phyloP scores from a whole-genome alignment of 2,329 filamentous ascomycete genomes.

The Aspergillus ibericus region DNA sequence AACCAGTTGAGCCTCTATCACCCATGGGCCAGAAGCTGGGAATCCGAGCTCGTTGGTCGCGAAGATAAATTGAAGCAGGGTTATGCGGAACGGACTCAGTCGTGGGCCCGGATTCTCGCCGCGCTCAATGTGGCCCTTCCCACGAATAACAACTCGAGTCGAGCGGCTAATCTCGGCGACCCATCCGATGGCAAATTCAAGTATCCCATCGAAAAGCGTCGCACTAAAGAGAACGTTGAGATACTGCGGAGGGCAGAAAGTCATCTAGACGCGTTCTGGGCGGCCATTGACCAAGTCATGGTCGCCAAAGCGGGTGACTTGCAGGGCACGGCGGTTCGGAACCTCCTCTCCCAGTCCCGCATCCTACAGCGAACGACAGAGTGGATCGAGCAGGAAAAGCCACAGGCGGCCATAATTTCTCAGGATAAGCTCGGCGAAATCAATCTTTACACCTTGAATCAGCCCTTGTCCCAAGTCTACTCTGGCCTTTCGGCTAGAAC shows the following conservation, averaged over 20 bases:
- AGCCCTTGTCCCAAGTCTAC: not conserved
- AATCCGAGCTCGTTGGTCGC: conserved; percentile 26
- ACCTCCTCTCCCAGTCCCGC: conserved; percentile 38
- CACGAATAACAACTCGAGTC: not conserved
- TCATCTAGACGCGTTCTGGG: too few species aligned
- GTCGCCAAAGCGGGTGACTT: too few species aligned
- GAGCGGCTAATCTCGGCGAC: conserved; percentile 15
- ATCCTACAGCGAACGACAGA: conserved; percentile 50
- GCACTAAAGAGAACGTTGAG: conserved; percentile 40
- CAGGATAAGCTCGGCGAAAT: not conserved
- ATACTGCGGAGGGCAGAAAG: conserved; percentile 25
- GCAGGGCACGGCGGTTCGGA: not conserved
- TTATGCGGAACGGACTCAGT: not conserved
- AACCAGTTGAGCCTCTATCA: conserved; percentile 50
- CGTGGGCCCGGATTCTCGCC: not conserved
- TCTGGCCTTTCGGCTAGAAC: not conserved
- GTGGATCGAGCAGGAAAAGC: conserved; percentile 44
- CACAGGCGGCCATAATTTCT: not conserved
- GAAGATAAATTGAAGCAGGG: conserved; percentile 3
- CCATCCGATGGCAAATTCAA: conserved; percentile 45
- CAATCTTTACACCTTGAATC: not conserved
- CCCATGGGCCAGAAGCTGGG: conserved; percentile 50
- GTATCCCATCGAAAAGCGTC: conserved; percentile 52
- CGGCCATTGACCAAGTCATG: too few species aligned
- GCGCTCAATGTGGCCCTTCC: not conserved